phyloP scores from a whole-genome alignment of 495 filamentous ascomycete genomes.

The Parathielavia appendiculata region DNA sequence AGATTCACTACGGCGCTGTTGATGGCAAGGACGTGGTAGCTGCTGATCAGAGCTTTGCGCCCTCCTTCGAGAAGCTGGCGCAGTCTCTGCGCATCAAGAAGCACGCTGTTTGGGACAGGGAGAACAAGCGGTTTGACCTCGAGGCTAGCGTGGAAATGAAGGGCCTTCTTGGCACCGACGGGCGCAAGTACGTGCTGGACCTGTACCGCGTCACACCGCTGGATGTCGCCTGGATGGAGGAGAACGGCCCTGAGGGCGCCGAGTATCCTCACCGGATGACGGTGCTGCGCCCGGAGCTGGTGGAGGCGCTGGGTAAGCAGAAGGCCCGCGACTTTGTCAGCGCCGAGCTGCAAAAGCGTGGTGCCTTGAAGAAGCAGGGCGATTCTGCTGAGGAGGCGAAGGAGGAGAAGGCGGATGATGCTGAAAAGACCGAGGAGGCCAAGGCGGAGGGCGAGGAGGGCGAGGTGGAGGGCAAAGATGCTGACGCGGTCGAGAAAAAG shows the following conservation, averaged over 20 bases:
- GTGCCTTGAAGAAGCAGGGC: slow-evolving; percentile 29
- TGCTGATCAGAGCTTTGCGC: slow-evolving; percentile 74
- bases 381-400: slow-evolving; percentile 15
- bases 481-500: slow-evolving; percentile 23
- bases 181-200: slow-evolving; percentile 93
- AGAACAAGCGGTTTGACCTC: slow-evolving; percentile 80
- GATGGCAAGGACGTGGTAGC: slow-evolving; percentile 96
- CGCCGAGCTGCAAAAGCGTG: slow-evolving; percentile 60
- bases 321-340: slow-evolving; percentile 86
- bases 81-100: slow-evolving; percentile 83
- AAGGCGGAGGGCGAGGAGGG: slow-evolving; percentile 27
- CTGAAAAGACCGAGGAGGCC: slow-evolving; percentile 32
- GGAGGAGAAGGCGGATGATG: slow-evolving; percentile 27
- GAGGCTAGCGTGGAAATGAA: slow-evolving; percentile 98
- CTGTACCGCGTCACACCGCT: slow-evolving; percentile 91
- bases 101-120: slow-evolving; percentile 98
- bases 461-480: slow-evolving; percentile 20
- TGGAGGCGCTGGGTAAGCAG: slow-evolving; percentile 73
- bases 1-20: slow-evolving; percentile 97
- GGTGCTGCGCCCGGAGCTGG: slow-evolving; percentile 79
- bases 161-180: slow-evolving; percentile 94
- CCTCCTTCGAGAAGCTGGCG: slow-evolving; percentile 84
- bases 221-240: slow-evolving; percentile 86
- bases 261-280: slow-evolving; percentile 94
- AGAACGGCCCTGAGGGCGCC: slow-evolving; percentile 45